phyloP scores from a whole-genome alignment of 2,329 filamentous ascomycete species.

The Parastagonospora avenae region DNA sequence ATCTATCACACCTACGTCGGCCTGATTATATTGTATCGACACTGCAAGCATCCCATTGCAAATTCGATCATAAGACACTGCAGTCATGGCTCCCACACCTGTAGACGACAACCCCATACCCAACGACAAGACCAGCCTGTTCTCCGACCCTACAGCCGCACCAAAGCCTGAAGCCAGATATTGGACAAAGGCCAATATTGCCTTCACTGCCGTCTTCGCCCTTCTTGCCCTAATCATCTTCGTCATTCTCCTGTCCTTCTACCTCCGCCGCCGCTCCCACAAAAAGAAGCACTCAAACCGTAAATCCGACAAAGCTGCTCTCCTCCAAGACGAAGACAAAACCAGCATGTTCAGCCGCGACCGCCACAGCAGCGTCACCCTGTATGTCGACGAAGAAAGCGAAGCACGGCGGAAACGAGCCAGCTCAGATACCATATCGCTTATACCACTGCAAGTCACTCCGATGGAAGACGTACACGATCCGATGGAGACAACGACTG shows the following conservation, averaged over 20 bases:
- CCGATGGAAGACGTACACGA: slow-evolving; percentile 22
- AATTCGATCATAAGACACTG: not conserved
- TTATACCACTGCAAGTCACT: slow-evolving; percentile 37
- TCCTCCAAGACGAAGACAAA: slow-evolving; percentile 38
- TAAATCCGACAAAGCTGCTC: slow-evolving; percentile 28
- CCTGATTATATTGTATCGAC: not conserved
- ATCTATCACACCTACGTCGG: slow-evolving; percentile 2
- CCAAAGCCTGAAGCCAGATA: slow-evolving; percentile 17
- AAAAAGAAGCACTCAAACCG: slow-evolving; percentile 29
- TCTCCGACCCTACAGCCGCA: slow-evolving; percentile 10
- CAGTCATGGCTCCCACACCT: slow-evolving; percentile 35
- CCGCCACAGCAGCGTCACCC: slow-evolving; percentile 31
- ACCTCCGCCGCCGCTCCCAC: slow-evolving; percentile 25
- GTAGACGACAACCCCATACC: slow-evolving; percentile 27
- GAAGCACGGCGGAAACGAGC: slow-evolving; percentile 21
- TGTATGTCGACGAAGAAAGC: slow-evolving; percentile 35
- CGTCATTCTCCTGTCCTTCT: slow-evolving; percentile 25
- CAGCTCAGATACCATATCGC: slow-evolving; percentile 29
- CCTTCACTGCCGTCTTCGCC: slow-evolving; percentile 29
- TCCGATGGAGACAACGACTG: slow-evolving; percentile 10
- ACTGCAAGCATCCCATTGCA: not conserved
- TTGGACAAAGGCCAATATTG: slow-evolving; percentile 35
- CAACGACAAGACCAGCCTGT: slow-evolving; percentile 12
- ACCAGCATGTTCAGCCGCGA: slow-evolving; percentile 41
- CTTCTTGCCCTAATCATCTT: slow-evolving; percentile 28